phyloP scores from a whole-genome alignment of 2,329 filamentous ascomycete genomes.

The Penicillium oxalicum region DNA sequence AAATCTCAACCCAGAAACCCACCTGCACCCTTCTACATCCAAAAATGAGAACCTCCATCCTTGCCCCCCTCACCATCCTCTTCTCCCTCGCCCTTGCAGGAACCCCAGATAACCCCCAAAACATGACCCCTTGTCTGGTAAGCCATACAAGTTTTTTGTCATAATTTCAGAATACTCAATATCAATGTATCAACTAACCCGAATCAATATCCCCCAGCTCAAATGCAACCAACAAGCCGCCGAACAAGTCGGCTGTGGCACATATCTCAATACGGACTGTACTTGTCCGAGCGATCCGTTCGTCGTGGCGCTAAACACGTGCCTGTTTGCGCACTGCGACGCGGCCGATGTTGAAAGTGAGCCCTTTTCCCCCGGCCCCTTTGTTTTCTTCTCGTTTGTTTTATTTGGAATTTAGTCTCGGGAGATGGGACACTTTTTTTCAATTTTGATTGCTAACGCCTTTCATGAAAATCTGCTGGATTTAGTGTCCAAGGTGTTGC shows the following conservation, averaged over 20 bases:
- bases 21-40: neutral
- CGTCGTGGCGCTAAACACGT: neutral
- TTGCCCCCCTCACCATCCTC: neutral
- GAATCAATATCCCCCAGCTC: neutral
- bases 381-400: too few relatives aligned
- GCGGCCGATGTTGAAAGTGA: constrained; percentile 3
- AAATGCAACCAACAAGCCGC: constrained; percentile 5
- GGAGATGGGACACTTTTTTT: too few relatives aligned
- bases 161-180: neutral
- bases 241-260: constrained; percentile 1
- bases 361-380: neutral
- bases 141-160: neutral
- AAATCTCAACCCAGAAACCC: too few relatives aligned
- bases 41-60: constrained; percentile 2
- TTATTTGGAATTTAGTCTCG: neutral
- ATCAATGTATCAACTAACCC: neutral
- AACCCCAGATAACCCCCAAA: constrained; percentile 2
- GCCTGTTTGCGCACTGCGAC: constrained; percentile 2
- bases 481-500: constrained; percentile 3
- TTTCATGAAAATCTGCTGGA: neutral
- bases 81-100: neutral
- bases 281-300: constrained; percentile 3
- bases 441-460: neutral
- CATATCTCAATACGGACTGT: constrained; percentile 3
- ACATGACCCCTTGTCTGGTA: constrained; percentile 8